These are phyloP conservation scores for Lentinula boryana DNA, from an alignment of 768 basidiomycete genomes.

Conservation along the genomic window DNA sequence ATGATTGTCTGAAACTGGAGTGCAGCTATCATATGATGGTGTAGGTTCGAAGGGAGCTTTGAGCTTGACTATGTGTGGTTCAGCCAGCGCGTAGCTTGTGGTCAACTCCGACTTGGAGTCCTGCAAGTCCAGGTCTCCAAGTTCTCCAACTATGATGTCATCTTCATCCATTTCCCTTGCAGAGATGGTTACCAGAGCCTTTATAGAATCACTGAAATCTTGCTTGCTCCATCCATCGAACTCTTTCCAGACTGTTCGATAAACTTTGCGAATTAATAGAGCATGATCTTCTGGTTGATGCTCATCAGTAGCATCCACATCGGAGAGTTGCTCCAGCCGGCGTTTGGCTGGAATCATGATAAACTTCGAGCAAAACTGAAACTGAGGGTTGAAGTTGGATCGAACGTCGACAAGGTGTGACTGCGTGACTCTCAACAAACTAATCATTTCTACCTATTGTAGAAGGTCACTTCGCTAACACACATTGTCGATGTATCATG, in stretches of 20 bases:
- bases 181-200: background rate
- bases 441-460: too few relatives aligned
- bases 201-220: background rate
- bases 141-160: background rate
- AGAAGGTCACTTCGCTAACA: too few relatives aligned
- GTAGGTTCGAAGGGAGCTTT: background rate
- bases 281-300: background rate
- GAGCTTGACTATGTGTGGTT: background rate
- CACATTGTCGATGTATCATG: too few relatives aligned
- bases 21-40: constrained; percentile 23
- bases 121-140: background rate
- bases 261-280: background rate
- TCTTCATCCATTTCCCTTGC: background rate
- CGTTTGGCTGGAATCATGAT: constrained; percentile 53
- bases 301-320: background rate
- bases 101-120: background rate
- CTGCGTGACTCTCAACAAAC: too few relatives aligned
- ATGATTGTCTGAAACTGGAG: constrained; percentile 41
- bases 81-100: background rate
- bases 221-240: constrained; percentile 1
- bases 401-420: too few relatives aligned
- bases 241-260: background rate
- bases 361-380: too few relatives aligned
- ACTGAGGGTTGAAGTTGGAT: too few relatives aligned
- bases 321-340: constrained; percentile 13